These are phyloP conservation scores for Maudiozyma serrabonitensis DNA, from an alignment of 805 yeast species.

Conservation along the genomic window DNA sequence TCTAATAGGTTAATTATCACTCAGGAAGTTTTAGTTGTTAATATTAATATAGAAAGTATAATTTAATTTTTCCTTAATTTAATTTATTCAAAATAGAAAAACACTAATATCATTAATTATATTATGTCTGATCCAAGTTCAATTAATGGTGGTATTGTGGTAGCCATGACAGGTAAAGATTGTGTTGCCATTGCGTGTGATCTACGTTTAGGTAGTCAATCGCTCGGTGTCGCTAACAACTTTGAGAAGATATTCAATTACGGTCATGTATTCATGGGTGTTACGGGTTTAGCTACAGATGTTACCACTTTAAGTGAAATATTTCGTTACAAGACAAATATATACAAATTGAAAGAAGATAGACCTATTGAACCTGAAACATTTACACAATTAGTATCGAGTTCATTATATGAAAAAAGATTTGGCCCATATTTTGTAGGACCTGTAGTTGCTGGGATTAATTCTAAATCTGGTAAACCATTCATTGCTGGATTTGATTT, in stretches of 20 bases:
- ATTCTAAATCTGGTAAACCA: constrained; percentile 73
- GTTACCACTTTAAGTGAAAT: constrained; percentile 76
- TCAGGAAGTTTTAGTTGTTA: too few relatives aligned
- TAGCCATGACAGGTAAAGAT: constrained; percentile 97
- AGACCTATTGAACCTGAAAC: constrained; percentile 87
- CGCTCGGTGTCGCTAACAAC: constrained; percentile 82
- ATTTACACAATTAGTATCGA: constrained; percentile 84
- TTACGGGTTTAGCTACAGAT: constrained; percentile 93
- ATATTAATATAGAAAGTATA: too few relatives aligned
- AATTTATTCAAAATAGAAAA: too few relatives aligned
- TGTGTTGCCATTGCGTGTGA: constrained; percentile 98
- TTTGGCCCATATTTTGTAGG: constrained; percentile 96
- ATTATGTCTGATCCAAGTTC: constrained; percentile 71
- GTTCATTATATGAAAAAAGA: constrained; percentile 82
- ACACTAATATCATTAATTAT: neutral
- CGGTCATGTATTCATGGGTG: constrained; percentile 80
- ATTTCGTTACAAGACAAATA: constrained; percentile 75
- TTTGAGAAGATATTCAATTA: constrained; percentile 86
- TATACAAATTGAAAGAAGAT: constrained; percentile 87
- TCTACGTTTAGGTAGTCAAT: constrained; percentile 86
- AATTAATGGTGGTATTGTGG: constrained; percentile 88
- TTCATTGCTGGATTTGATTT: constrained; percentile 92
- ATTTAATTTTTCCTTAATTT: too few relatives aligned
- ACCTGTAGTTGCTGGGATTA: constrained; percentile 92
- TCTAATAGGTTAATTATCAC: too few relatives aligned